Evolutionary conservation across 1,284 basidiomycete species (phyloP).

Genomic region (Polyporus tsugae): DNA sequence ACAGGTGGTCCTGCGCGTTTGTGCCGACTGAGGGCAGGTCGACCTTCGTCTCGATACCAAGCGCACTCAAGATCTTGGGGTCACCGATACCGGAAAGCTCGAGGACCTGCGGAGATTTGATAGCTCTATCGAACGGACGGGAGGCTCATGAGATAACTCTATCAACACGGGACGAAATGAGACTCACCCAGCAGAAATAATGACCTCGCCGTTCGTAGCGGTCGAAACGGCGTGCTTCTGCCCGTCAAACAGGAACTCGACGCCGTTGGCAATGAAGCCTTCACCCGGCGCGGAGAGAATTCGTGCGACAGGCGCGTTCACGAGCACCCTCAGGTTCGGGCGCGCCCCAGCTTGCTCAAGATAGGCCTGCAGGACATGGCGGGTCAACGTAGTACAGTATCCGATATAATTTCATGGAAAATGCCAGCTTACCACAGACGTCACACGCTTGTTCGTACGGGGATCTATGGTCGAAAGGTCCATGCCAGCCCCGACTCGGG

Average conservation of each 20-base stretch:
- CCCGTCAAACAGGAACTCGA: slow-evolving; percentile 42
- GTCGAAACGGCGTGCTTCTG: slow-evolving; percentile 35
- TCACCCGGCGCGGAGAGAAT: slow-evolving; percentile 22
- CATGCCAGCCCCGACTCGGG: slow-evolving; percentile 6
- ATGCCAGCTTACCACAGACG: slow-evolving; percentile 12
- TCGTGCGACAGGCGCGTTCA: slow-evolving; percentile 29
- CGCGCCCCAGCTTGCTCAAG: slow-evolving; percentile 25
- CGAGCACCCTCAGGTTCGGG: slow-evolving; percentile 34
- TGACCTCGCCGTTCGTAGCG: slow-evolving; percentile 45
- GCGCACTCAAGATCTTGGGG: slow-evolving; percentile 36
- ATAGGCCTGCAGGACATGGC: slow-evolving; percentile 24
- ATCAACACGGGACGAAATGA: not conserved
- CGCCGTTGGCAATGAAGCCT: slow-evolving; percentile 41
- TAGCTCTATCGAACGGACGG: slow-evolving; percentile 27
- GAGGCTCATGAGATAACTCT: not conserved
- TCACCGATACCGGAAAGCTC: slow-evolving; percentile 52
- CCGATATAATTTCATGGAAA: slow-evolving; percentile 10
- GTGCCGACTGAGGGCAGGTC: slow-evolving; percentile 48
- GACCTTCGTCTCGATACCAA: slow-evolving; percentile 43
- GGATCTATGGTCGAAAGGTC: slow-evolving; percentile 21
- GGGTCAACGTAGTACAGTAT: not conserved
- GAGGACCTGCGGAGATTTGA: slow-evolving; percentile 42
- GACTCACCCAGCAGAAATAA: slow-evolving; percentile 45
- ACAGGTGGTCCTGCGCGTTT: slow-evolving; percentile 45
- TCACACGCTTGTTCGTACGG: slow-evolving; percentile 18